These are phyloP conservation scores for Arabidopsis suecica DNA, from an alignment of 345 rosid species.

Conservation along the genomic window DNA sequence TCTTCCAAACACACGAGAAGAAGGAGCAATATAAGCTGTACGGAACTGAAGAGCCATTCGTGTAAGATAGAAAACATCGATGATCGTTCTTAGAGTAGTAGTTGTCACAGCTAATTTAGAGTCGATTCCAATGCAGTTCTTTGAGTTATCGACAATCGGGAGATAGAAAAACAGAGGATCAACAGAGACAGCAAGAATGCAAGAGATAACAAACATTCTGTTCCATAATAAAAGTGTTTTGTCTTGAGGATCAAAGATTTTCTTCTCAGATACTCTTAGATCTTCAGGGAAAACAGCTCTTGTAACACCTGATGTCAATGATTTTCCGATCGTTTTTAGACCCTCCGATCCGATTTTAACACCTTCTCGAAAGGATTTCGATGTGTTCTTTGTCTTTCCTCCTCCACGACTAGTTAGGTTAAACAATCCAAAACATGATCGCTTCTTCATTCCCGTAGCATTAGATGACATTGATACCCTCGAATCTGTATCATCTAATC, in stretches of 20 bases:
- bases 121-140: slow-evolving; percentile 4
- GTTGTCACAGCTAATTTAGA: slow-evolving; percentile 1
- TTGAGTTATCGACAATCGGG: neutral
- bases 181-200: slow-evolving; percentile 9
- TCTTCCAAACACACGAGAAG: slow-evolving; percentile 8
- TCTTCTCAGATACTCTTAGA: slow-evolving; percentile 2
- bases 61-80: neutral
- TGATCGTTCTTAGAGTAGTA: slow-evolving; percentile 12
- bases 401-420: neutral
- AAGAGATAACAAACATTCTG: neutral
- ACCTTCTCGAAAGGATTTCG: neutral
- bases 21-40: slow-evolving; percentile 13
- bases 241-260: slow-evolving; percentile 14
- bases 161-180: slow-evolving; percentile 9
- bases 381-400: slow-evolving; percentile 3
- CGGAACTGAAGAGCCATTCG: slow-evolving; percentile 12
- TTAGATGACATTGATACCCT: slow-evolving; percentile 4
- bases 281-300: slow-evolving; percentile 17
- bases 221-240: slow-evolving; percentile 12
- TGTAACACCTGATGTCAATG: neutral
- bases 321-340: slow-evolving; percentile 1
- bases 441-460: neutral
- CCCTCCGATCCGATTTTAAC: neutral
- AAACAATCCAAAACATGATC: slow-evolving; percentile 1
- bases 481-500: neutral